Evolutionary conservation across 225 moss, liverwort and hornwort species (phyloP).

Genomic region (Straminergon stramineum): DNA sequence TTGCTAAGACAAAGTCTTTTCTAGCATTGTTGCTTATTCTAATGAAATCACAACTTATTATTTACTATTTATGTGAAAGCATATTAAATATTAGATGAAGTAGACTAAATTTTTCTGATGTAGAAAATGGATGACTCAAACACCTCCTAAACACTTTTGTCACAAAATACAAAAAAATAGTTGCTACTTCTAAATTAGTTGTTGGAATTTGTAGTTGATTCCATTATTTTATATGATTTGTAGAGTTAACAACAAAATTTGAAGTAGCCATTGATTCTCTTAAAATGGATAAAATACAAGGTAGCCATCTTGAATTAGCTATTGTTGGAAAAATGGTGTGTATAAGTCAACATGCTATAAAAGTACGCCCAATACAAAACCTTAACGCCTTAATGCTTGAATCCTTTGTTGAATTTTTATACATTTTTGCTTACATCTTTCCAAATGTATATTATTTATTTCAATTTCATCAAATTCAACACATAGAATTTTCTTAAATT

Average conservation of each 20-base stretch:
- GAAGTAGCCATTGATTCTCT: not conserved
- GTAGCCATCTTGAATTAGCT: not conserved
- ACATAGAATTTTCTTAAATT: not conserved
- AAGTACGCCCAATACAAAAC: not conserved
- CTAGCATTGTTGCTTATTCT: not conserved
- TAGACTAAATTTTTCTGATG: not conserved
- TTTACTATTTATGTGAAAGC: not conserved
- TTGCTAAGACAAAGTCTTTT: not conserved
- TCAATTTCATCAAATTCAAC: no score
- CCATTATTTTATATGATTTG: not conserved
- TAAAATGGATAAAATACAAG: not conserved
- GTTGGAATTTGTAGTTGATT: not conserved
- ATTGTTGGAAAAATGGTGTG: not conserved
- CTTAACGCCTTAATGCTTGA: rapidly evolving
- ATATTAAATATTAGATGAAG: not conserved
- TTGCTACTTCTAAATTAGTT: not conserved
- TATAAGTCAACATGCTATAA: rapidly evolving
- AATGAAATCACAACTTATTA: not conserved
- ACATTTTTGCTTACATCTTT: no score
- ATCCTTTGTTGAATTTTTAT: no score
- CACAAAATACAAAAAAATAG: rapidly evolving
- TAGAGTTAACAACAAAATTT: not conserved
- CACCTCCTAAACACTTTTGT: not conserved
- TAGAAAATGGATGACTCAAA: not conserved
- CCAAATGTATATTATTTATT: no score